phyloP scores from a whole-genome alignment of 305 asterid genomes.

The Rubia peregrina region DNA sequence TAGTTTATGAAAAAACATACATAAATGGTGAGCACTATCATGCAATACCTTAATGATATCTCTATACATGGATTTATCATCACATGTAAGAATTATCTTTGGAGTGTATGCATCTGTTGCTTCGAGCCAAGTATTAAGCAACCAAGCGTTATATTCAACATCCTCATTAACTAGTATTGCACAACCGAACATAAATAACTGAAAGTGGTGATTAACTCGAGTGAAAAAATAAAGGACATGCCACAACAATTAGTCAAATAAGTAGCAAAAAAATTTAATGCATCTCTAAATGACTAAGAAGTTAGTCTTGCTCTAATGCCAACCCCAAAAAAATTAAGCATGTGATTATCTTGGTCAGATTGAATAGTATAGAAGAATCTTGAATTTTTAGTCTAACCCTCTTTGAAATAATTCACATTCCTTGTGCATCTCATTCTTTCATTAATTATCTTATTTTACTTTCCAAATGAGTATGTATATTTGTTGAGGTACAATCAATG shows the following conservation, averaged over 20 bases:
- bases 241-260: no score
- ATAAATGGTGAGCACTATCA: background rate
- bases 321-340: background rate
- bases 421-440: background rate
- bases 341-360: background rate
- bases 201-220: constrained; percentile 7
- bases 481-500: background rate
- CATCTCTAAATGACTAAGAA: constrained; percentile 1
- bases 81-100: background rate
- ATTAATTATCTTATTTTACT: background rate
- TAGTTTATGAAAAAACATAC: background rate
- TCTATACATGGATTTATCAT: background rate
- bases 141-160: background rate
- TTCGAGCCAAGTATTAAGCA: background rate
- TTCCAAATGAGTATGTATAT: background rate
- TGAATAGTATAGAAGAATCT: background rate
- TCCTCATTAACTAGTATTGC: background rate
- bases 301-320: background rate
- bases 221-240: background rate
- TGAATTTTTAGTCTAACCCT: background rate
- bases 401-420: background rate
- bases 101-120: background rate
- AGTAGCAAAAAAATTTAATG: background rate
- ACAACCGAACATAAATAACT: constrained; percentile 3
- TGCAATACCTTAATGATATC: background rate